Conservation (phyloP, 768 basidiomycete species). For the Boletus rubropictus region DNA sequence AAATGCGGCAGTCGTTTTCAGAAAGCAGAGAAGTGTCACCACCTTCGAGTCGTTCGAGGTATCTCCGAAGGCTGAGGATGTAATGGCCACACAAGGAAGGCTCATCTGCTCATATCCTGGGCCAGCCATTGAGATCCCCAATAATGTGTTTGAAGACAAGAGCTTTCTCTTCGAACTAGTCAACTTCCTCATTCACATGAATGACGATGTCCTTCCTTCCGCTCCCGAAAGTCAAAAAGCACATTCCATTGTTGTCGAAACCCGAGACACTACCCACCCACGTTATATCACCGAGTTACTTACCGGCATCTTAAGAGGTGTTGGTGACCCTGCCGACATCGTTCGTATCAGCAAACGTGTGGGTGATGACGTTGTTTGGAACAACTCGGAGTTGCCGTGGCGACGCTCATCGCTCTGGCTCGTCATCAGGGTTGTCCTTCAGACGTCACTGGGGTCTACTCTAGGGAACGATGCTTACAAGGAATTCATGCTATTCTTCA, state of each 20-base stretch:
- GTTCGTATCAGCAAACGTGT: constrained; percentile 18
- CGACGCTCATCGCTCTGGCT: constrained; percentile 36
- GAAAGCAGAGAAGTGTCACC: constrained; percentile 24
- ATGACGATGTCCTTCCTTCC: not conserved
- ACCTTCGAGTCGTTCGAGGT: constrained; percentile 45
- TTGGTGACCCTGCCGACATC: constrained; percentile 25
- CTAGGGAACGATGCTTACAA: constrained; percentile 35
- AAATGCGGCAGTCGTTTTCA: constrained; percentile 43
- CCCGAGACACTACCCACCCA: constrained; percentile 38
- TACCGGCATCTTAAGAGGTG: constrained; percentile 39
- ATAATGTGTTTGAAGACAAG: constrained; percentile 22
- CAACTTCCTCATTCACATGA: constrained; percentile 29
- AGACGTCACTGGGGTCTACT: constrained; percentile 23
- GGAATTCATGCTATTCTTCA: constrained; percentile 41
- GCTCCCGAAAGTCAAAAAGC: constrained; percentile 36
- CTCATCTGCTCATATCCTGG: constrained; percentile 45
- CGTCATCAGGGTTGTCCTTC: constrained; percentile 29
- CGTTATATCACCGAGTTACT: constrained; percentile 47
- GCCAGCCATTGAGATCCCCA: constrained; percentile 36
- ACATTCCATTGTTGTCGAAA: constrained; percentile 31
- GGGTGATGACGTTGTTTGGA: constrained; percentile 28
- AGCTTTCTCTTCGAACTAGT: constrained; percentile 34
- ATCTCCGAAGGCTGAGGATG: constrained; percentile 30
- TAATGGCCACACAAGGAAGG: constrained; percentile 39
- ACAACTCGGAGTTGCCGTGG: constrained; percentile 25